Evolutionary conservation across 164 flowering plant genomes (phyloP).

Genomic region (Cinnamomum chago): DNA sequence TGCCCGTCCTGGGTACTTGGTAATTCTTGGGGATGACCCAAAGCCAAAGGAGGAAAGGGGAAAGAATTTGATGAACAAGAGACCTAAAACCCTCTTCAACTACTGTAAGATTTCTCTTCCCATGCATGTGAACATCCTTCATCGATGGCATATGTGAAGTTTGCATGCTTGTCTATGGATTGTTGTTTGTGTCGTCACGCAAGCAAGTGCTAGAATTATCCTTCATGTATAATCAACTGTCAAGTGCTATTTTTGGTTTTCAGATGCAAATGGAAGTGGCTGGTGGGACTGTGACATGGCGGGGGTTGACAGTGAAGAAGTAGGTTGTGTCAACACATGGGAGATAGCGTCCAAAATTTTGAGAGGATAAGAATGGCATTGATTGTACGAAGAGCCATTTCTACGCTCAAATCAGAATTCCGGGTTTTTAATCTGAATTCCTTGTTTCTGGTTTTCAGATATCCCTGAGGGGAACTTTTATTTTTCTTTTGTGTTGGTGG

Average conservation of each 20-base stretch:
- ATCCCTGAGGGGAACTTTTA: neutral
- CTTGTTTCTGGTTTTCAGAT: neutral
- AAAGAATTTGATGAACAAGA: constrained; percentile 21
- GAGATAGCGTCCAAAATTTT: constrained; percentile 82
- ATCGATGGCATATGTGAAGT: neutral
- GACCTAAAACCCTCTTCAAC: constrained; percentile 42
- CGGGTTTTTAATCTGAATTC: neutral
- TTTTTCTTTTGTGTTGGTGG: neutral
- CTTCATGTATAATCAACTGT: neutral
- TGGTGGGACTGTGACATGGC: constrained; percentile 87
- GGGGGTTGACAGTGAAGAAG: constrained; percentile 83
- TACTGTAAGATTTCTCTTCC: constrained; percentile 50
- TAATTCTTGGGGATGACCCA: constrained; percentile 70
- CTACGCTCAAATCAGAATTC: neutral
- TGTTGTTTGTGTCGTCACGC: neutral
- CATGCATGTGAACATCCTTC: neutral
- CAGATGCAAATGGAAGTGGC: constrained; percentile 91
- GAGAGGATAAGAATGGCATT: constrained; percentile 85
- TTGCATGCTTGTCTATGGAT: neutral
- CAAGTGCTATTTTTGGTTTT: neutral
- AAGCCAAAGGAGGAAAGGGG: constrained; percentile 28
- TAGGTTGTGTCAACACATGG: constrained; percentile 67
- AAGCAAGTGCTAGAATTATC: neutral
- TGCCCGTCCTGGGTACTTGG: constrained; percentile 25
- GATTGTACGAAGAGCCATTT: constrained; percentile 11